These are phyloP conservation scores for Coemansia sp. DNA, from an alignment of 192 early-diverging fungal species.

Conservation along the genomic window DNA sequence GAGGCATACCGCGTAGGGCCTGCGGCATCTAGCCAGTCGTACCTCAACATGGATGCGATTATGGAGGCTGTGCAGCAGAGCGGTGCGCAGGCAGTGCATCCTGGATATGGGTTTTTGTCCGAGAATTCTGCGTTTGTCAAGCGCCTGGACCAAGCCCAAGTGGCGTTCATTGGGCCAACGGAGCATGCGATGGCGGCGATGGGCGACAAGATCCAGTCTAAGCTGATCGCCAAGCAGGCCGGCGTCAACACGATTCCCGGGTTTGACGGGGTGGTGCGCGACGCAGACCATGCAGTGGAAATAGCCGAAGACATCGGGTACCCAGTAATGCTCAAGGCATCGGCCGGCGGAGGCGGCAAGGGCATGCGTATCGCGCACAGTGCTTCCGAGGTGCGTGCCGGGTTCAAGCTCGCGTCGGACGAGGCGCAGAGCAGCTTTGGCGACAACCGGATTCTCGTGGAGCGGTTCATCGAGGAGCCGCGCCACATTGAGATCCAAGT, in stretches of 20 bases:
- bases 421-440: slow-evolving; percentile 93
- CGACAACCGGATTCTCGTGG: slow-evolving; percentile 92
- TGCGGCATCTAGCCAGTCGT: slow-evolving; percentile 71
- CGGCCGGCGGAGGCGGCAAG: slow-evolving; percentile 93
- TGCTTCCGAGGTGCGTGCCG: slow-evolving; percentile 59
- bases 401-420: slow-evolving; percentile 78
- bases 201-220: slow-evolving; percentile 95
- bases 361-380: slow-evolving; percentile 93
- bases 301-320: slow-evolving; percentile 82
- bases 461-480: slow-evolving; percentile 86
- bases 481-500: slow-evolving; percentile 98
- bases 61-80: slow-evolving; percentile 77
- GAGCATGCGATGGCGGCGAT: slow-evolving; percentile 78
- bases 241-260: slow-evolving; percentile 91
- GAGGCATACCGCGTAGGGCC: slow-evolving; percentile 93
- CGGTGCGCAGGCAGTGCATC: slow-evolving; percentile 84
- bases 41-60: slow-evolving; percentile 91
- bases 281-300: slow-evolving; percentile 54
- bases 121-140: slow-evolving; percentile 92
- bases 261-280: slow-evolving; percentile 77
- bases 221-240: slow-evolving; percentile 70
- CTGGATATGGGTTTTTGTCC: slow-evolving; percentile 93
- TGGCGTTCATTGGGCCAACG: slow-evolving; percentile 86
- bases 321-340: slow-evolving; percentile 96
- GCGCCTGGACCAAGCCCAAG: slow-evolving; percentile 81